phyloP scores from a whole-genome alignment of 192 early-diverging fungal genomes.

The Coemansia sp. region DNA sequence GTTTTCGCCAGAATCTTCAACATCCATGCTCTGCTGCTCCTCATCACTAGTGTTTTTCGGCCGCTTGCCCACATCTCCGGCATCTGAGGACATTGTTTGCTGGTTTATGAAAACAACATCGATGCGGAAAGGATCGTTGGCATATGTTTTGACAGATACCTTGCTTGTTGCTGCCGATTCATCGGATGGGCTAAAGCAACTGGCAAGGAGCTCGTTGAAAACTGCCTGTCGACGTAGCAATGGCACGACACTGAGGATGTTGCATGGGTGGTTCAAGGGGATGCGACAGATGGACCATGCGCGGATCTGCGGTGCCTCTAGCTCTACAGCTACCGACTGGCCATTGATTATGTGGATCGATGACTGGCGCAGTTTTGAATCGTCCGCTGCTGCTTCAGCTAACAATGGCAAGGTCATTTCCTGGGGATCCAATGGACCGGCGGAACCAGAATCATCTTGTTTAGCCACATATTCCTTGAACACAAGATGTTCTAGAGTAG shows the following conservation, averaged over 20 bases:
- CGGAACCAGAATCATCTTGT: not conserved
- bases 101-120: constrained; percentile 22
- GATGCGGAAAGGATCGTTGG: constrained; percentile 51
- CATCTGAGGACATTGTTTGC: not conserved
- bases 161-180: not conserved
- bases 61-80: constrained; percentile 3
- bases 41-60: constrained; percentile 10
- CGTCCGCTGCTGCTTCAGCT: not conserved
- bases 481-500: constrained; percentile 37
- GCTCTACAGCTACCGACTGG: not conserved
- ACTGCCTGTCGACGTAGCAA: constrained; percentile 44
- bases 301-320: constrained; percentile 44
- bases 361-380: not conserved
- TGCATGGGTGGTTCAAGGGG: constrained; percentile 21
- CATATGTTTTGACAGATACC: constrained; percentile 24
- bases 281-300: constrained; percentile 40
- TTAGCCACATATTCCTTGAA: not conserved
- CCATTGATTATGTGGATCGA: not conserved
- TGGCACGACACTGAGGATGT: constrained; percentile 22
- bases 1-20: not conserved
- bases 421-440: not conserved
- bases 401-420: no score
- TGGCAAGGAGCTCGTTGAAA: constrained; percentile 46
- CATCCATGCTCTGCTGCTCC: constrained; percentile 2
- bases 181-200: constrained; percentile 15